Conservation (phyloP, 2,329 filamentous ascomycete species). For the Chaetomiaceae sp. region DNA sequence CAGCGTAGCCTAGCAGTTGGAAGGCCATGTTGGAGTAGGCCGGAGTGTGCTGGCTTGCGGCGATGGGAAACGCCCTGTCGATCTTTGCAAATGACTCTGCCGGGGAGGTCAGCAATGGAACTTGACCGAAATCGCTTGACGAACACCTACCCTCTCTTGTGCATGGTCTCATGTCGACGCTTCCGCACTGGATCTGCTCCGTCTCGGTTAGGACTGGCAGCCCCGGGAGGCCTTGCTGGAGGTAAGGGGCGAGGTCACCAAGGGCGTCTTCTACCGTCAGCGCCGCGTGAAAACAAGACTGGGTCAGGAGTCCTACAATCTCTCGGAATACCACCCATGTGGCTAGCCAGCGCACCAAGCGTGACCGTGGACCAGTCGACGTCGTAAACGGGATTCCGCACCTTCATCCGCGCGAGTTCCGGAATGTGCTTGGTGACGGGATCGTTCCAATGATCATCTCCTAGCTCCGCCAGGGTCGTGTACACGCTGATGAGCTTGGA, state of each 20-base stretch:
- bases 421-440: conserved; percentile 40
- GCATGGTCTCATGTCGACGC: conserved; percentile 5
- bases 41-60: conserved; percentile 30
- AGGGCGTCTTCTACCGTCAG: conserved; percentile 8
- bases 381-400: conserved; percentile 6
- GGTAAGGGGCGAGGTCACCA: not conserved
- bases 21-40: conserved; percentile 34
- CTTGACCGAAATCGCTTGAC: too few species aligned
- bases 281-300: not conserved
- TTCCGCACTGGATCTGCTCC: conserved; percentile 12
- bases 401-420: conserved; percentile 32
- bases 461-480: conserved; percentile 37
- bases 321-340: conserved; percentile 22
- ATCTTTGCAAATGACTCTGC: conserved; percentile 22
- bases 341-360: conserved; percentile 22
- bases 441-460: conserved; percentile 36
- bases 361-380: conserved; percentile 26
- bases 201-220: conserved; percentile 14
- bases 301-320: conserved; percentile 16
- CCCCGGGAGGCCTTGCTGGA: conserved; percentile 6
- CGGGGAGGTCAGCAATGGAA: too few species aligned
- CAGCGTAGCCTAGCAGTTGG: conserved; percentile 34
- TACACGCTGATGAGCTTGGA: conserved; percentile 43
- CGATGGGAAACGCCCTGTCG: conserved; percentile 28
- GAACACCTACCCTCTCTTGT: conserved; percentile 10